Percentiles rank a stretch among this genome's conserved stretches.
Evolutionary conservation across 208 protist species (phyloP).

Genomic region (Crithidia mellificae): DNA sequence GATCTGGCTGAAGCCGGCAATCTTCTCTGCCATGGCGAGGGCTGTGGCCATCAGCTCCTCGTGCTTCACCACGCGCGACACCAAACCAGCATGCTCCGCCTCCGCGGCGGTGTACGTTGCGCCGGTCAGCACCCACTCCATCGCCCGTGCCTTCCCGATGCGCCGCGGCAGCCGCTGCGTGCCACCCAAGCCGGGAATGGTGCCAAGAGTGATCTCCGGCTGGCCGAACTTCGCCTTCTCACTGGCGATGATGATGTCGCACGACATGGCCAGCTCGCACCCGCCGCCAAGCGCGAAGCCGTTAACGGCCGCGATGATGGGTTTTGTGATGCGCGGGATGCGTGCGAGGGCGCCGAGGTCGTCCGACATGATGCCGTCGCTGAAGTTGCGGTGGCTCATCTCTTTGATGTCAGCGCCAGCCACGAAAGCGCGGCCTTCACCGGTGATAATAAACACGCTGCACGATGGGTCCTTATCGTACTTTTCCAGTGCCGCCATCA

Average conservation of each 20-base stretch:
- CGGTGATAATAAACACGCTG: conserved; percentile 91
- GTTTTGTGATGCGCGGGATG: conserved; percentile 68
- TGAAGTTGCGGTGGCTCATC: conserved; percentile 82
- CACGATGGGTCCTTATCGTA: conserved; percentile 85
- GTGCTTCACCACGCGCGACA: conserved; percentile 85
- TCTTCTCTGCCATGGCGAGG: conserved; percentile 67
- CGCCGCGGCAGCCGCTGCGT: conserved; percentile 89
- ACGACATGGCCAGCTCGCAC: conserved; percentile 92
- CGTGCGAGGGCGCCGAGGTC: conserved; percentile 70
- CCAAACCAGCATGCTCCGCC: conserved; percentile 79
- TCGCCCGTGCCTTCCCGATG: conserved; percentile 92
- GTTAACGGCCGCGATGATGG: conserved; percentile 90
- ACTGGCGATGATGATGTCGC: conserved; percentile 88
- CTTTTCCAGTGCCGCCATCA: conserved; percentile 68
- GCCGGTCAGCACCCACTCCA: conserved; percentile 93
- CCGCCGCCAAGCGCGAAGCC: conserved; percentile 92
- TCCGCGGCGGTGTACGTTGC: conserved; percentile 73
- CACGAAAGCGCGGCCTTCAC: conserved; percentile 94
- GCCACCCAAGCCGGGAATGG: conserved; percentile 93
- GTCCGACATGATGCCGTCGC: conserved; percentile 74
- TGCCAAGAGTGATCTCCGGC: conserved; percentile 92
- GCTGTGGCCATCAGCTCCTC: conserved; percentile 68
- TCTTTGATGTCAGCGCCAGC: conserved; percentile 97
- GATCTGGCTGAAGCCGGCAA: conserved; percentile 79
- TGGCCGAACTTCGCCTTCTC: conserved; percentile 89